These are phyloP conservation scores for Colletotrichum sp. DNA, from an alignment of 2,329 filamentous ascomycete genomes.

Conservation along the genomic window DNA sequence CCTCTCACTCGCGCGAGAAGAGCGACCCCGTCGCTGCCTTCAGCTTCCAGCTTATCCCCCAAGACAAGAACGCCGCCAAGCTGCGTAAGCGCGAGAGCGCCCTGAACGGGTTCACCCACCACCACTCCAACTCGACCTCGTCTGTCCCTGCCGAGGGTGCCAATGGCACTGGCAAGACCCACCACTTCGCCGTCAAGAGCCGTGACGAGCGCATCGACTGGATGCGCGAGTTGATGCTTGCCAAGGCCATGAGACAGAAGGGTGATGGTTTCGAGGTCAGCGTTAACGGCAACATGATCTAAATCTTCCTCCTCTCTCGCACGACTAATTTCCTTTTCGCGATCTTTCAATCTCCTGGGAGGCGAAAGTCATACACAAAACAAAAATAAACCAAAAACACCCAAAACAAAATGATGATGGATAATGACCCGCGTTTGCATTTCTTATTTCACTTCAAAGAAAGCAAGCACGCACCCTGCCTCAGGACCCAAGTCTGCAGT, in stretches of 20 bases:
- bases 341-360: conserved; percentile 17
- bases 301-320: background rate
- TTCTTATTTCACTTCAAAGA: background rate
- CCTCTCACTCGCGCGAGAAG: conserved; percentile 56
- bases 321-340: background rate
- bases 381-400: background rate
- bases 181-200: conserved; percentile 90
- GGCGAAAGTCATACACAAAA: background rate
- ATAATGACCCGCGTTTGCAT: background rate
- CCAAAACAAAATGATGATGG: background rate
- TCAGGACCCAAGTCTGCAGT: background rate
- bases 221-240: conserved; percentile 94
- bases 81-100: conserved; percentile 60
- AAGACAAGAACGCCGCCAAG: conserved; percentile 55
- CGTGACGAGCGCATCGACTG: conserved; percentile 94
- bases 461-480: background rate
- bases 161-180: conserved; percentile 78
- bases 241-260: conserved; percentile 86
- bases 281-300: conserved; percentile 81
- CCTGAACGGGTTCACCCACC: conserved; percentile 31
- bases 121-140: conserved; percentile 25
- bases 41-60: conserved; percentile 84
- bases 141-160: conserved; percentile 45
- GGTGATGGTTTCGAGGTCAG: conserved; percentile 82
- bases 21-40: conserved; percentile 71